Evolutionary conservation across 2,329 filamentous ascomycete genomes (phyloP).

Genomic region (Hypoxylon sp.): DNA sequence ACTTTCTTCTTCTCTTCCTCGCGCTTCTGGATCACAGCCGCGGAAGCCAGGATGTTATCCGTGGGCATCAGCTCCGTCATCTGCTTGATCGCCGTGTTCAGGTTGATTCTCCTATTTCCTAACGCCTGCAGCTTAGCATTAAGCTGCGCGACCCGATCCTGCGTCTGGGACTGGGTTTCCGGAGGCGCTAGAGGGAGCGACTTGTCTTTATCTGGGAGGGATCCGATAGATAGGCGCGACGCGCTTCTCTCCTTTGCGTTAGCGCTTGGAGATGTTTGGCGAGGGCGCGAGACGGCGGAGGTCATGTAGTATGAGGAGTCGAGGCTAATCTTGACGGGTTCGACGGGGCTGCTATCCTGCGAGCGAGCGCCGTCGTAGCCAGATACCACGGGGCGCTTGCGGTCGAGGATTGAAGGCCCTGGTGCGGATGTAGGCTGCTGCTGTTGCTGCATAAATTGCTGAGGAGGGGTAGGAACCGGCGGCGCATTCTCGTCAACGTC

Average conservation of each 20-base stretch:
- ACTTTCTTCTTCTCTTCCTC: conserved; percentile 76
- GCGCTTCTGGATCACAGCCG: conserved; percentile 71
- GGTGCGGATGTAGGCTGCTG: conserved; percentile 25
- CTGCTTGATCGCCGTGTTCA: conserved; percentile 79
- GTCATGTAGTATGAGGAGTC: conserved; percentile 51
- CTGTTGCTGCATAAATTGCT: conserved; percentile 50
- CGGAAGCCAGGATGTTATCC: conserved; percentile 76
- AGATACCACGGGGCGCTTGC: conserved; percentile 56
- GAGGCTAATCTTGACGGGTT: conserved; percentile 53
- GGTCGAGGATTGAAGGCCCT: conserved; percentile 57
- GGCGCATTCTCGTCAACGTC: conserved; percentile 58
- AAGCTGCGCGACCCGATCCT: conserved; percentile 76
- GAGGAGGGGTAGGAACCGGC: conserved; percentile 56
- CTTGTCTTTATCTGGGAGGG: conserved; percentile 69
- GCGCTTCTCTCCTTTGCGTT: background rate
- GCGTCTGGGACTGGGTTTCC: conserved; percentile 65
- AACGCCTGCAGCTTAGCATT: conserved; percentile 76
- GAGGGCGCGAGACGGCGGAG: conserved; percentile 5
- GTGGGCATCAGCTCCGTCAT: conserved; percentile 84
- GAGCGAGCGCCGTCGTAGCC: conserved; percentile 46
- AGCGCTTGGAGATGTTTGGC: background rate
- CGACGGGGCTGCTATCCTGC: conserved; percentile 38
- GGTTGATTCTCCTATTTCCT: conserved; percentile 77
- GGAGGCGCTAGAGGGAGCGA: conserved; percentile 68
- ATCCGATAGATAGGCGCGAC: conserved; percentile 29